Conservation (phyloP, 352 stramenopile genomes). For the Thalassiosira allenii region DNA sequence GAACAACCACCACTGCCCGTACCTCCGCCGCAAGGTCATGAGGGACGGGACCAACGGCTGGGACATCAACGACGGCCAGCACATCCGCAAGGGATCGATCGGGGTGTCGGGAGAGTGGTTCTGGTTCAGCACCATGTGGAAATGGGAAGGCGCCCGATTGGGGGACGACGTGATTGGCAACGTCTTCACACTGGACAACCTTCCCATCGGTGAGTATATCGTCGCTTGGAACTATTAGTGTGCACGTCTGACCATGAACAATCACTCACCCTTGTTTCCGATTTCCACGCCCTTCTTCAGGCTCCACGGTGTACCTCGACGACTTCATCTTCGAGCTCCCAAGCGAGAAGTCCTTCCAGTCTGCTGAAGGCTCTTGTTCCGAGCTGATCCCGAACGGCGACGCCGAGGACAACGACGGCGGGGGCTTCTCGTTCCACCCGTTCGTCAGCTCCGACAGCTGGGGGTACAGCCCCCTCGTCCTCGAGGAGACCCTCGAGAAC, state of each 20-base stretch:
- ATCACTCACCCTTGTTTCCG: too few relatives aligned
- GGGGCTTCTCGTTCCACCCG: slow-evolving; percentile 20
- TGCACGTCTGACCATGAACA: too few relatives aligned
- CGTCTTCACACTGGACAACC: slow-evolving; percentile 37
- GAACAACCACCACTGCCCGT: slow-evolving; percentile 14
- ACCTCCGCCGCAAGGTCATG: slow-evolving; percentile 18
- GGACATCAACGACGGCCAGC: slow-evolving; percentile 2
- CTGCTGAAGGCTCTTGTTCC: slow-evolving; percentile 16
- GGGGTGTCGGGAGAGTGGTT: slow-evolving; percentile 54
- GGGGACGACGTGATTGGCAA: slow-evolving; percentile 4
- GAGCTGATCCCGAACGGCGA: slow-evolving; percentile 41
- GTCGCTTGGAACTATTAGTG: too few relatives aligned
- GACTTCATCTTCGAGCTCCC: slow-evolving; percentile 56
- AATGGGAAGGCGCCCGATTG: background rate
- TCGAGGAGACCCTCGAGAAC: slow-evolving; percentile 25
- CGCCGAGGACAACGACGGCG: slow-evolving; percentile 44
- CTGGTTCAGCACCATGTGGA: background rate
- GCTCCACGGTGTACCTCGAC: slow-evolving; percentile 43
- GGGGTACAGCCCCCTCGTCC: slow-evolving; percentile 16
- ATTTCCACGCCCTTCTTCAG: too few relatives aligned
- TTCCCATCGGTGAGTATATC: slow-evolving; percentile 8
- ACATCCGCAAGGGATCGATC: slow-evolving; percentile 5
- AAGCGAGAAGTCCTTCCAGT: slow-evolving; percentile 38
- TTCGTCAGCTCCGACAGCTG: slow-evolving; percentile 2
- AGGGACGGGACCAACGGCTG: background rate